Evolutionary conservation across 176 grass and related monocot genomes (phyloP).

Genomic region (Stipa capillata): DNA sequence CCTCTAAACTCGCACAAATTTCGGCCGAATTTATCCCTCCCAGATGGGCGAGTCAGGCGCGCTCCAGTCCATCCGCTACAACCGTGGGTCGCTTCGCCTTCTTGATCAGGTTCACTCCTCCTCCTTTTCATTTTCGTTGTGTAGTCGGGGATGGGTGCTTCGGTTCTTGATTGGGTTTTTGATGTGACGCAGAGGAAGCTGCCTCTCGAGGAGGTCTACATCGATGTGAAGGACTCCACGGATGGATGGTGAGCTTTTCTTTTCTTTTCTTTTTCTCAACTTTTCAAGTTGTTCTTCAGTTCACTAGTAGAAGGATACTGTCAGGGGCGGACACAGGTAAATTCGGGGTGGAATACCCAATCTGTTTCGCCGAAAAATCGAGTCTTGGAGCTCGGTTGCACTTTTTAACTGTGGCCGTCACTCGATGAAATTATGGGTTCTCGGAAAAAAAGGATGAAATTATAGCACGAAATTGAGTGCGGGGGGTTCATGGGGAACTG

Average conservation of each 20-base stretch:
- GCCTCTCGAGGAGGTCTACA: slow-evolving; percentile 58
- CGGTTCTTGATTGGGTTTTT: slow-evolving; percentile 7
- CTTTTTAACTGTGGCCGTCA: no score
- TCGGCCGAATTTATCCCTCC: not conserved
- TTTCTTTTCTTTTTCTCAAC: not conserved
- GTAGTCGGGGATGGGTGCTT: not conserved
- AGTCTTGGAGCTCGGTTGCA: no score
- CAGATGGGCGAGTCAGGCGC: slow-evolving; percentile 25
- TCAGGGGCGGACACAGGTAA: not conserved
- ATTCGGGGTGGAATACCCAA: not conserved
- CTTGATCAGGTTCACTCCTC: slow-evolving; percentile 55
- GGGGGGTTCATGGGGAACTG: not conserved
- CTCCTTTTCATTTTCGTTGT: not conserved
- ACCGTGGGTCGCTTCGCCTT: slow-evolving; percentile 69
- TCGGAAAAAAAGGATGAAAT: no score
- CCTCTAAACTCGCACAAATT: not conserved
- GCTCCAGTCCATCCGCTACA: slow-evolving; percentile 68
- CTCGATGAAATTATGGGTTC: no score
- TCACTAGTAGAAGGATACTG: not conserved
- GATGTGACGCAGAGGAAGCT: slow-evolving; percentile 51
- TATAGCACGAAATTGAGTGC: no score
- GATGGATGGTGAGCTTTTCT: slow-evolving; percentile 86
- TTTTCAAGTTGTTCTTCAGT: not conserved
- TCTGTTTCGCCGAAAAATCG: not conserved
- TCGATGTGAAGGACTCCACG: slow-evolving; percentile 45